These are phyloP conservation scores for Suillus americanus DNA, from an alignment of 768 basidiomycete genomes.

Conservation along the genomic window DNA sequence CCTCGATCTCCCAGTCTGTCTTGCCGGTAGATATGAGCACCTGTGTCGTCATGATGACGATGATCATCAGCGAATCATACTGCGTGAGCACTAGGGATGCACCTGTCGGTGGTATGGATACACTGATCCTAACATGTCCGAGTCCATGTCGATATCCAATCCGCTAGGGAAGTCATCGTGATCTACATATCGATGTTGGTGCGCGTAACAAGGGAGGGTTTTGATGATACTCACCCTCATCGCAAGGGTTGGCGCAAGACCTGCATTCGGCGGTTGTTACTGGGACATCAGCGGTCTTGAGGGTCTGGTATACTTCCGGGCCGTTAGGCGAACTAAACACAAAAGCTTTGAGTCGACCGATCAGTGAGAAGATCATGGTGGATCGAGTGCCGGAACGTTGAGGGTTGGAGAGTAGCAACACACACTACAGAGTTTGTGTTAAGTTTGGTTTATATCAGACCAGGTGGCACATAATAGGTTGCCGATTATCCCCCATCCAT, in stretches of 20 bases:
- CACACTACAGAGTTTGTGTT: background rate
- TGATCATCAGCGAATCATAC: conserved; percentile 6
- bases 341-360: conserved; percentile 22
- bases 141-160: conserved; percentile 77
- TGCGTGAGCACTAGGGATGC: conserved; percentile 11
- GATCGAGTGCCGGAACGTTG: background rate
- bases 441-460: background rate
- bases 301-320: conserved; percentile 44
- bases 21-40: conserved; percentile 89
- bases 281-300: conserved; percentile 62
- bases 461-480: too few relatives aligned
- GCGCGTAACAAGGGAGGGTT: conserved; percentile 26
- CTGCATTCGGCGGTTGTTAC: conserved; percentile 68
- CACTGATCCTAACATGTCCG: conserved; percentile 81
- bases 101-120: conserved; percentile 86
- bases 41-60: conserved; percentile 34
- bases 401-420: background rate
- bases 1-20: conserved; percentile 82
- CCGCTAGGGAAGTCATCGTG: conserved; percentile 73
- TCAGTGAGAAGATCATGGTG: conserved; percentile 22
- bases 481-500: background rate
- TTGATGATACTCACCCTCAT: conserved; percentile 47
- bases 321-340: conserved; percentile 26
- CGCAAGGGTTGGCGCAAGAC: conserved; percentile 75
- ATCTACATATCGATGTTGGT: conserved; percentile 38